Evolutionary conservation across 2,329 filamentous ascomycete species (phyloP), one percentile per base, ranked within the genome.

Genomic region (Tolypocladium capitatum): DNA sequence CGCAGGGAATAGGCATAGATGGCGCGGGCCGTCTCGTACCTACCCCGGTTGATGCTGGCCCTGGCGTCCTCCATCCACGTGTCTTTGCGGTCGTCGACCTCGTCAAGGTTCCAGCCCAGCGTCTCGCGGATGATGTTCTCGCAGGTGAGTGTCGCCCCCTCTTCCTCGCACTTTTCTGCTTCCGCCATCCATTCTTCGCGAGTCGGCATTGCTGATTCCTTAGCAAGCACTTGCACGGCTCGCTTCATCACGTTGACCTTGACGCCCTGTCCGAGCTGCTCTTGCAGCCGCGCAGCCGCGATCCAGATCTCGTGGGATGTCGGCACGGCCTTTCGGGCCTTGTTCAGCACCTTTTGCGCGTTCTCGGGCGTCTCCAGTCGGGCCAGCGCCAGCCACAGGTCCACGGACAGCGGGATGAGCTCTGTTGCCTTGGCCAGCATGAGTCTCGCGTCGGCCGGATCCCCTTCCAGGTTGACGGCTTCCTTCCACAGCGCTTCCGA

Each of bases 401-500:
- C 94, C 34, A 96, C 84, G 0, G 91, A 95, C 7, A 94, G 73
- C 0, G 91, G 91, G 48, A 98, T 94, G 49, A 96, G 84, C 58
- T 98, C 90, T 0, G 90, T 94, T 0, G 94, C 94, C 67, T 96
- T 96, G 43, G 89, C 90, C 43, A 98, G 78, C 47, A 98, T 74
- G 48, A 98, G 72, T 52, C 83, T 83, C 5, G 94, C 94, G 68
- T 96, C 89, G 30, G 83, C 84, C 0, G 85, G 79, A 56, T 95
- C 84, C 59, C 96, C 91, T 60, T 97, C 92, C 48, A 97, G 70
- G 56, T 97, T 97, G 52, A 98, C 91, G 5, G 91, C 84, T 62
- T 94, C 89, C 63, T 97, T 98, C 92, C 92, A 98, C n/a, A 98
- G 76, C 38, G 86, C 84, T 43, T 97, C 92, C 0, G 91, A 97